Evolutionary conservation across 805 yeast species (phyloP), one percentile per base, ranked within the genome.

Genomic region (Pichia gijzeniarum): DNA sequence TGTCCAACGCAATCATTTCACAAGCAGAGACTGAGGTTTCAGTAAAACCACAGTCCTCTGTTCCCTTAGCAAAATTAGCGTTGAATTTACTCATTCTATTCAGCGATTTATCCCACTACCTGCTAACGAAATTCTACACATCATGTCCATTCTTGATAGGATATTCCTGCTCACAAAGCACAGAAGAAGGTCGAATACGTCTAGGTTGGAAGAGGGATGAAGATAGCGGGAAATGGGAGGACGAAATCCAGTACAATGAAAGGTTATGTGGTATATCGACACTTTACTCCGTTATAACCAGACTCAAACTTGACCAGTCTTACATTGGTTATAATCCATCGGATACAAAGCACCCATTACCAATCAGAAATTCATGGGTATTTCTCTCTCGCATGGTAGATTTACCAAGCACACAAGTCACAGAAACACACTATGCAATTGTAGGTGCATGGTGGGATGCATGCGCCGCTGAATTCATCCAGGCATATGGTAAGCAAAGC

Each of bases 11-110:
- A 3, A 67, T 90, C 1, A 86, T 93, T 1, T 78, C 84, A 22
- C 99, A 93, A 65, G 91, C 97, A 1, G 98, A 90, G 63, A 78
- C 95, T 1, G 99, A 93, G 63, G 90, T 88, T 8, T 73, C 84
- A 14, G 95, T 85, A 0, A 77, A 82, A 47, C 81, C 95, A 2
- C 75, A 77, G 36, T 79, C 89, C 3, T 85, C 96, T 0, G 57
- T 85, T 8, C 95, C 99, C 0, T 66, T 93, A 38, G 95, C 87
- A 0, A 74, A 73, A 54, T 63, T 91, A 30, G 68, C 91, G 0
- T 57, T 76, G 16, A 68, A 71, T 28, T 58, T 89, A 35, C 58
- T 88, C 54, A 58, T 72, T 7, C 35, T 60, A 21, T 69, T 68
- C 39, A 73, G 75, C 1, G 79, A 76, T 7, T 66, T 85, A 17